phyloP scores from a whole-genome alignment of 305 asterid genomes.

The Solanum hybrid region DNA sequence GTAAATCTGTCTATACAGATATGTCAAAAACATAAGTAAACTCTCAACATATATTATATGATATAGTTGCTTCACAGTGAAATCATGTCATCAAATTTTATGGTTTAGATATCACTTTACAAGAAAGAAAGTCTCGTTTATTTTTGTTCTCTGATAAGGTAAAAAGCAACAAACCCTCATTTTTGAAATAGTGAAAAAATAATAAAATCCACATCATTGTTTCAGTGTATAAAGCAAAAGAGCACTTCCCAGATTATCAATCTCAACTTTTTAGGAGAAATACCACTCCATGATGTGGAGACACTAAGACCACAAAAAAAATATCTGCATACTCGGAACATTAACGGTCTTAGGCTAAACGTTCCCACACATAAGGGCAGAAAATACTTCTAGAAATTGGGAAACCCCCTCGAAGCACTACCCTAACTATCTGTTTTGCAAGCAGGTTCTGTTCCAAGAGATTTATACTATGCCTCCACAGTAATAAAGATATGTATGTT shows the following conservation, averaged over 20 bases:
- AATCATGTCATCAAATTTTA: background rate
- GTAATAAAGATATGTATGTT: background rate
- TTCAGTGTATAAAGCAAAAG: background rate
- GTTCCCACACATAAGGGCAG: background rate
- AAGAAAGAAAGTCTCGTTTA: background rate
- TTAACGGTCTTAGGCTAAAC: background rate
- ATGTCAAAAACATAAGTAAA: background rate
- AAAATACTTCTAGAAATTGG: background rate
- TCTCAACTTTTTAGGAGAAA: background rate
- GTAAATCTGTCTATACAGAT: background rate
- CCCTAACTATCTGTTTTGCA: background rate
- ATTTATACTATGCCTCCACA: background rate
- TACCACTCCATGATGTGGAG: slow-evolving; percentile 1
- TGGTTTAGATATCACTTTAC: background rate
- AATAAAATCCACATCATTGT: background rate
- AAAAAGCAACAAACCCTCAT: background rate
- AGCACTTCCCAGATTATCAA: background rate
- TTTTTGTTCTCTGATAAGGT: background rate
- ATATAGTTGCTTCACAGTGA: background rate
- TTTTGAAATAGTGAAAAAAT: background rate
- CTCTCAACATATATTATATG: background rate
- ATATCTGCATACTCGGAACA: background rate
- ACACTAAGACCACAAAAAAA: background rate
- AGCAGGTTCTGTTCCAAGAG: background rate
- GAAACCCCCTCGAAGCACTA: background rate